phyloP scores from a whole-genome alignment of 768 basidiomycete genomes.

The Pluteus cervinus region DNA sequence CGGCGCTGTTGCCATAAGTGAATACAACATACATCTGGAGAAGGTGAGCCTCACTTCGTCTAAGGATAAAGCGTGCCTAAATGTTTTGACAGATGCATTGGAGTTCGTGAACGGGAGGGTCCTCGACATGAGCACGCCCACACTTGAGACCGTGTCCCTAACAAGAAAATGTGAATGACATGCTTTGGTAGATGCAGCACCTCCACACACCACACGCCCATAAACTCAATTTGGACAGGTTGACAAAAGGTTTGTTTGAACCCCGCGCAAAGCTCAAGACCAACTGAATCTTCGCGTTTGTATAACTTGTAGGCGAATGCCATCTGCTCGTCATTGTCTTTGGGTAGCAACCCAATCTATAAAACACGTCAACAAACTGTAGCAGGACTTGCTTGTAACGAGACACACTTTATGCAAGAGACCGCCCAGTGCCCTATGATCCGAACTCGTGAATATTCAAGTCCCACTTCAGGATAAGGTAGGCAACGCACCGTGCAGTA shows the following conservation, averaged over 20 bases:
- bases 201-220: constrained; percentile 65
- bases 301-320: constrained; percentile 74
- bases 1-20: constrained; percentile 40
- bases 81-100: constrained; percentile 59
- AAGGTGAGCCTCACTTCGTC: constrained; percentile 54
- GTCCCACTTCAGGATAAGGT: constrained; percentile 11
- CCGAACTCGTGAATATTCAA: not conserved
- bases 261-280: constrained; percentile 44
- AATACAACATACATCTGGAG: not conserved
- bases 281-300: constrained; percentile 40
- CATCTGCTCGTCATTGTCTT: constrained; percentile 63
- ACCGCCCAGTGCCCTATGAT: constrained; percentile 65
- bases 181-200: not conserved
- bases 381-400: not conserved
- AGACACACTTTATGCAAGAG: constrained; percentile 57
- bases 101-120: constrained; percentile 63
- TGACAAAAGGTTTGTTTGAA: constrained; percentile 73
- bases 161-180: not conserved
- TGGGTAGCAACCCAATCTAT: constrained; percentile 67
- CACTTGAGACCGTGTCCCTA: constrained; percentile 79
- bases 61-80: constrained; percentile 73
- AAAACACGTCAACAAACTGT: constrained; percentile 3
- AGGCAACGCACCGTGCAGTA: constrained; percentile 46
- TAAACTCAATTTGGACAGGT: constrained; percentile 65
- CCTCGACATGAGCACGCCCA: constrained; percentile 55